phyloP scores from a whole-genome alignment of 2,329 filamentous ascomycete species.

The Penicillium fuscoglaucum region DNA sequence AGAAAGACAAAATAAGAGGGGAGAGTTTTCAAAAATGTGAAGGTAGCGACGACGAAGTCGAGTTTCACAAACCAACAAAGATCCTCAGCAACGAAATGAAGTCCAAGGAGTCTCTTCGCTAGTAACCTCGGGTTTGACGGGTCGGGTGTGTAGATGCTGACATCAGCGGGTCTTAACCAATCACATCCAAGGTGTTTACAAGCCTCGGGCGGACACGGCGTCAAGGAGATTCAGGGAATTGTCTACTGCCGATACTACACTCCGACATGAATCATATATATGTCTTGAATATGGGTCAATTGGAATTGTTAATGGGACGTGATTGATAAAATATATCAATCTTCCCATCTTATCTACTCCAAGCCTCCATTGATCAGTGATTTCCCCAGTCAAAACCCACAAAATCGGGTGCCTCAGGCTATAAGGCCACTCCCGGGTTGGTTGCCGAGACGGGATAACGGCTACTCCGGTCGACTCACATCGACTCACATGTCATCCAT shows the following conservation, averaged over 20 bases:
- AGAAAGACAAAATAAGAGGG: slow-evolving; percentile 1
- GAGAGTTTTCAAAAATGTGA: slow-evolving; percentile 3
- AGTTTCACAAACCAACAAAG: slow-evolving; percentile 14
- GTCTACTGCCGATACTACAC: slow-evolving; percentile 10
- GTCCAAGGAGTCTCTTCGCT: slow-evolving; percentile 31
- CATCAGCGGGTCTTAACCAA: slow-evolving; percentile 31
- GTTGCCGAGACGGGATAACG: slow-evolving; percentile 19
- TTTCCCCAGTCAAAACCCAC: slow-evolving; percentile 1
- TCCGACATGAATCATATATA: not conserved
- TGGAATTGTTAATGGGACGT: not conserved
- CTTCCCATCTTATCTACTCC: not conserved
- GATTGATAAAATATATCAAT: not conserved
- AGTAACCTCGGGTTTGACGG: slow-evolving; percentile 40
- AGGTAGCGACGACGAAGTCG: slow-evolving; percentile 7
- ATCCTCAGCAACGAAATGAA: slow-evolving; percentile 26
- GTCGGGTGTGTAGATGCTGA: slow-evolving; percentile 33
- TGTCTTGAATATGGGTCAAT: not conserved
- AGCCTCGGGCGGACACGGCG: slow-evolving; percentile 43
- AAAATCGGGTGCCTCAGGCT: slow-evolving; percentile 12
- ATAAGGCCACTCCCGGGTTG: slow-evolving; percentile 14
- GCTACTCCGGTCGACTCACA: slow-evolving; percentile 2
- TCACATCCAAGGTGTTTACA: slow-evolving; percentile 37
- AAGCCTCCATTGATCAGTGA: not conserved
- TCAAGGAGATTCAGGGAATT: slow-evolving; percentile 5
- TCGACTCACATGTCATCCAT: not conserved